Evolutionary conservation across 2,329 filamentous ascomycete genomes (phyloP), one percentile per base, ranked within the genome.

Genomic region (Colletotrichum limetticola): DNA sequence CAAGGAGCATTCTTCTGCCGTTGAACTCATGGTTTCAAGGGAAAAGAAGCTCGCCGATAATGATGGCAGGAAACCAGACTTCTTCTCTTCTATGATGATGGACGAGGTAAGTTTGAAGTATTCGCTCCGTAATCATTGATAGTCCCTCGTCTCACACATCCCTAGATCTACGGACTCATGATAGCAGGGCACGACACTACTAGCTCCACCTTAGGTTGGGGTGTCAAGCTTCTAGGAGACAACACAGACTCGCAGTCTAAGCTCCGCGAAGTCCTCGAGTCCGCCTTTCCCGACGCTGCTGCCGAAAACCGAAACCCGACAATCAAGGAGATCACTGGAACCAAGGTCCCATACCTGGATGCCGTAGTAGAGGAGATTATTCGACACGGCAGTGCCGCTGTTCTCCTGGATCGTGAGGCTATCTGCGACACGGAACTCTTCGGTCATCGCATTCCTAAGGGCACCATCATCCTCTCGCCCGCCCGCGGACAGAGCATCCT

Each of bases 331-430:
- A 72, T 82, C 57, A 57, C 66, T n/a, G 30, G 70, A 11, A 64
- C 75, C 2, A 68, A 68, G 4, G 66, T 78, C 0, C 79, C 80
- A 1, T 82, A 81, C 49, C 76, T 82, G 9, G 80, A 82, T 24
- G 81, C 80, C 5, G 56, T 78, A 3, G 71, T 81, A 2, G 79
- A 81, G 58, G 81, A 84, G 74, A 76, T 78, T 6, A 71, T 81
- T 11, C 80, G 82, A 2, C 74, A 76, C 24, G 70, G 75, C 0
- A 57, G 63, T 6, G 46, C 66, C 9, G 72, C 78, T 11, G 56
- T 76, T 30, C 68, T 76, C 37, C 76, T 79, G 0, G 66, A 69
- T 3, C 79, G 79, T 2, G 46, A 74, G 22, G 75, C 80, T 11
- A 46, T 73, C 26, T 74, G 75, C 32, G 80, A 84, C 59, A 82